Conservation (phyloP, 306 rosid species). For the Potentilla sterilis region DNA sequence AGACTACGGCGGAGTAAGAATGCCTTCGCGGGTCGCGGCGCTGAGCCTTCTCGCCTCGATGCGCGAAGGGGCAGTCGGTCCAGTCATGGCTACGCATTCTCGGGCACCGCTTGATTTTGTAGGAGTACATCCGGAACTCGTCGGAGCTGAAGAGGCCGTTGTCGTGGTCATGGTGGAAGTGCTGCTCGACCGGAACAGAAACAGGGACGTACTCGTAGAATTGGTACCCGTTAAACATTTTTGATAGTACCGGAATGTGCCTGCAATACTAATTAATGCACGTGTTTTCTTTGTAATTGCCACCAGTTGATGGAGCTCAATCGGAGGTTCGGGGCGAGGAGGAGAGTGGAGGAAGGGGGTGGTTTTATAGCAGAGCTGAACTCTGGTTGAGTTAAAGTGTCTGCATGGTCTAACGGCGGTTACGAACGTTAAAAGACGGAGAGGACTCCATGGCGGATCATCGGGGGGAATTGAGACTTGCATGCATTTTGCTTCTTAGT, state of each 20-base stretch:
- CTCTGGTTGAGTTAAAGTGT: not conserved
- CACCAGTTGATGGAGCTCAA: not conserved
- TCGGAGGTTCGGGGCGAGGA: not conserved
- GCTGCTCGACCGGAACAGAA: not conserved
- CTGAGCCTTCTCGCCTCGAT: constrained; percentile 55
- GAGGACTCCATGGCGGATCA: not conserved
- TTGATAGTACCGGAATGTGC: not conserved
- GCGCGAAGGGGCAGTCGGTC: constrained; percentile 59
- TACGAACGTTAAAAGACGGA: not conserved
- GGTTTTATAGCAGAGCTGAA: not conserved
- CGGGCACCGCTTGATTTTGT: constrained; percentile 52
- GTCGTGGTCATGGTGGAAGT: constrained; percentile 1
- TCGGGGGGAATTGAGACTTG: not conserved
- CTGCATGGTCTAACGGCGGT: constrained; percentile 11
- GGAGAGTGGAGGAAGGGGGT: not conserved
- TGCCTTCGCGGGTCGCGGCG: constrained; percentile 45
- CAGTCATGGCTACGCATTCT: constrained; percentile 49
- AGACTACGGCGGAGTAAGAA: constrained; percentile 38
- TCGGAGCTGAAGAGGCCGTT: constrained; percentile 37
- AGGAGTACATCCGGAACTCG: constrained; percentile 52
- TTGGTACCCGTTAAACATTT: not conserved
- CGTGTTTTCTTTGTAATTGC: not conserved
- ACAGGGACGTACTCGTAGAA: not conserved
- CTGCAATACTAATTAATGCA: not conserved
- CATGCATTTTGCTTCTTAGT: constrained; percentile 20